A percentile compares a stretch with the other conserved stretches of the same genome.
Evolutionary conservation across 768 basidiomycete genomes (phyloP).

Genomic region (Lactarius psammicola): DNA sequence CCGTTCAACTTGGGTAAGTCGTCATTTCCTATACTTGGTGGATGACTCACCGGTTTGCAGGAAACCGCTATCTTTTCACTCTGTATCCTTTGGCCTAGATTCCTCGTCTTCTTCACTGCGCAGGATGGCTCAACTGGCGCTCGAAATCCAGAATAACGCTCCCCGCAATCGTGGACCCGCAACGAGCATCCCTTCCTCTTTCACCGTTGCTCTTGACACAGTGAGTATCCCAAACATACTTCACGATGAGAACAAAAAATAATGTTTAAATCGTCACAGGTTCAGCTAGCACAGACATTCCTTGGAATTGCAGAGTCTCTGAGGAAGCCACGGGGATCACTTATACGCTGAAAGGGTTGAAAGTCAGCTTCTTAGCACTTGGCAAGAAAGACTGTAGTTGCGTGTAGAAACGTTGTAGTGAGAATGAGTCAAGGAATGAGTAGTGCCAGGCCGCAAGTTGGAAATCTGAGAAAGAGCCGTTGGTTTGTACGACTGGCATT

Average conservation of each 20-base stretch:
- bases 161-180: slow-evolving; percentile 38
- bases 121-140: slow-evolving; percentile 52
- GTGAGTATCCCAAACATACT: background rate
- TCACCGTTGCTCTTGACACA: slow-evolving; percentile 40
- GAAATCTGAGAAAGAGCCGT: too few species aligned
- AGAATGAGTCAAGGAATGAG: too few species aligned
- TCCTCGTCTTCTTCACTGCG: slow-evolving; percentile 36
- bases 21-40: background rate
- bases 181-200: slow-evolving; percentile 35
- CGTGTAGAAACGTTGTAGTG: background rate
- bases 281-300: slow-evolving; percentile 52
- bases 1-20: slow-evolving; percentile 45
- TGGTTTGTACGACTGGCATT: too few species aligned
- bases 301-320: slow-evolving; percentile 57
- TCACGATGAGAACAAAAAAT: background rate
- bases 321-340: slow-evolving; percentile 50
- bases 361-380: background rate
- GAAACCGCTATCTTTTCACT: slow-evolving; percentile 54
- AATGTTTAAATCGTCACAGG: slow-evolving; percentile 34
- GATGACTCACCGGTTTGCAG: slow-evolving; percentile 33
- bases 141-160: slow-evolving; percentile 44
- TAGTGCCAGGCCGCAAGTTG: too few species aligned
- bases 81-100: slow-evolving; percentile 51
- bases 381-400: background rate
- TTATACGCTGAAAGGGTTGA: slow-evolving; percentile 35